Conservation (phyloP, 495 filamentous ascomycete species). For the Evernia prunastri region DNA sequence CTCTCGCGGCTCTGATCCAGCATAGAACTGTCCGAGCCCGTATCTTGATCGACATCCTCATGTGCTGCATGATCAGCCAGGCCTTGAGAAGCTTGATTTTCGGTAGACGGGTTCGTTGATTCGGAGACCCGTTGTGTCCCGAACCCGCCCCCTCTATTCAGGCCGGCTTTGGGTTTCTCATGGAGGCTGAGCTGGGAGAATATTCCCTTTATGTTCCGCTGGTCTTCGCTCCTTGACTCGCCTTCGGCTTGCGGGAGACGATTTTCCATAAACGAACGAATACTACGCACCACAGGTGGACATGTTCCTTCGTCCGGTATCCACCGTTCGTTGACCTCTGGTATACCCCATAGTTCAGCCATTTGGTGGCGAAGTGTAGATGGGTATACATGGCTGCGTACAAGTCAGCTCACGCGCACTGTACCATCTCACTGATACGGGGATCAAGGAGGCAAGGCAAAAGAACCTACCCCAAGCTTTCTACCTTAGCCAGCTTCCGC, state of each 20-base stretch:
- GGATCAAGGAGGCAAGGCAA: not conserved
- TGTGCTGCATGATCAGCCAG: not conserved
- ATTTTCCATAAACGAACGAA: conserved; percentile 71
- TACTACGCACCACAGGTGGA: conserved; percentile 60
- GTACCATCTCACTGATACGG: not conserved
- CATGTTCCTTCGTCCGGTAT: conserved; percentile 74
- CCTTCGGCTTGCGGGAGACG: conserved; percentile 34
- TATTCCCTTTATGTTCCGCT: conserved; percentile 69
- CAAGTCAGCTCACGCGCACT: conserved; percentile 5
- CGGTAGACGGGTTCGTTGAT: conserved; percentile 17
- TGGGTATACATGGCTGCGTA: conserved; percentile 73
- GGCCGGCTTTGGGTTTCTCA: conserved; percentile 26
- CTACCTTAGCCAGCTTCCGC: conserved; percentile 69
- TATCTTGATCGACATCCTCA: conserved; percentile 1
- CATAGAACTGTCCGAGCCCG: conserved; percentile 13
- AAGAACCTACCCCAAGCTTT: conserved; percentile 69
- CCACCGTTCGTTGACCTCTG: conserved; percentile 74
- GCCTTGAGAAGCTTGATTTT: not conserved
- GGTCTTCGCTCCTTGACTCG: conserved; percentile 50
- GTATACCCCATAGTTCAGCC: conserved; percentile 61
- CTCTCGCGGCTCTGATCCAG: conserved; percentile 10
- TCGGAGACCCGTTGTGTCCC: conserved; percentile 3
- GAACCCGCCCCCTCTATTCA: not conserved
- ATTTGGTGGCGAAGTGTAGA: conserved; percentile 65
- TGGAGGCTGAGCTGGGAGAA: conserved; percentile 49